phyloP scores from a whole-genome alignment of 169 alveolate species.

The Miamiensis avidus region DNA sequence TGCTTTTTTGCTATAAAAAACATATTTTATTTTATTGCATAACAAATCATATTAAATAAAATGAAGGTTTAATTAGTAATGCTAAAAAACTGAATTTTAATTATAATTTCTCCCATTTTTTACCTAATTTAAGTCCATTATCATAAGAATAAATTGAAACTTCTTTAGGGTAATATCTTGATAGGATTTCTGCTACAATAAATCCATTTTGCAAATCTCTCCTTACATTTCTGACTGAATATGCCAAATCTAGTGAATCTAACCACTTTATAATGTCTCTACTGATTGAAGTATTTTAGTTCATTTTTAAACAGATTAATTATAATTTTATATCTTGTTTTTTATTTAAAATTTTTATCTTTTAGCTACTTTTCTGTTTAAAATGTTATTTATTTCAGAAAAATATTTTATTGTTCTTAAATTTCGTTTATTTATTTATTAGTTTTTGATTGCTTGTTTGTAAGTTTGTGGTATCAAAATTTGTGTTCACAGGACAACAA shows the following conservation, averaged over 20 bases:
- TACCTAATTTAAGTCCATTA: conserved; percentile 51
- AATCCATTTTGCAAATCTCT: conserved; percentile 84
- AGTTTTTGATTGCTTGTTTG: too few species aligned
- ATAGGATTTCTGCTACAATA: conserved; percentile 78
- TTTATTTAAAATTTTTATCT: neutral
- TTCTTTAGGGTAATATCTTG: conserved; percentile 79
- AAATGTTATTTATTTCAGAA: too few species aligned
- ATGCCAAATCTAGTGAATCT: conserved; percentile 75
- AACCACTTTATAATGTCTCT: conserved; percentile 84
- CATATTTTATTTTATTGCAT: neutral
- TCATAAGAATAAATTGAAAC: conserved; percentile 74
- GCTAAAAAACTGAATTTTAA: too few species aligned
- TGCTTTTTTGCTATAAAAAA: conserved; percentile 54
- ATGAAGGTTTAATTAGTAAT: neutral
- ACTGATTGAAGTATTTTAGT: conserved; percentile 45
- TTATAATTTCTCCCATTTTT: too few species aligned
- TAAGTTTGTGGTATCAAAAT: too few species aligned
- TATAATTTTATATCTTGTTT: neutral
- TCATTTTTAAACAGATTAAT: neutral
- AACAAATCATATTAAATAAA: too few species aligned
- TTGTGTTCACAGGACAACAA: too few species aligned
- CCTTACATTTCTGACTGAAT: conserved; percentile 75
- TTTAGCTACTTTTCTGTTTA: too few species aligned
- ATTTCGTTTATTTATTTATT: too few species aligned
- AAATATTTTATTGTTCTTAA: too few species aligned